Base-by-base conservation (phyloP, 306 rosid genomes). In the Bauhinia variegata region DNA sequence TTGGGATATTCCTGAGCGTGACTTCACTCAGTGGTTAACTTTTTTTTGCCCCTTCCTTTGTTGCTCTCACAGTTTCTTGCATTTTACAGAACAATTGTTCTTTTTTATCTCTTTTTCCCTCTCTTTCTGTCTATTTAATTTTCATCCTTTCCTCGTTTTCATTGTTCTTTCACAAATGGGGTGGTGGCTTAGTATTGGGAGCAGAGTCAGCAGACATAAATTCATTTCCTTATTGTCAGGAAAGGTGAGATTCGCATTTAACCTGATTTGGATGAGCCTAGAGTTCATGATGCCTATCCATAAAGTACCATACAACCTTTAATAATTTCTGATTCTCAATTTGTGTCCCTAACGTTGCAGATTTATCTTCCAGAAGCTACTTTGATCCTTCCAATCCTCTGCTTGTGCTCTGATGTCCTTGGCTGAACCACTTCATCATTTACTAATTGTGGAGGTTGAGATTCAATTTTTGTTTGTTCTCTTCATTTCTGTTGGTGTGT, bases 311-410 rank as follows among this genome's bases (percentile, higher is more conserved):
- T 44, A 23, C 56, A 19, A 17, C 80, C 78, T 53, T 65, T 82
- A 81, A 47, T 73, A 60, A 47, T 78, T 70, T 88, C 86, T 85
- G 88, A 85, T 84, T 55, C 70, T 71, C 77, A 73, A 78, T 66
- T 76, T 84, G 83, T 81, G 77, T 70, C 85, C 89, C 72, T 83
- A 85, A 79, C 81, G 69, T 76, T 87, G 87, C 87, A 88, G 95
- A 83, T 88, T 79, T 80, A 68, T 72, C 79, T 83, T 85, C 85
- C 87, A 47, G 88, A 85, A 75, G 82, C 83, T 75, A 79, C 81
- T 83, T 79, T 83, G 85, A 74, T 72, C 78, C 78, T 76, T 84
- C 70, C 57, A 75, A 58, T 70, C 61, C 53, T 80, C 79, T 86
- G 85, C 80, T 79, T 91, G 86, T 81, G 89, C 85, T 72, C 64